Evolutionary conservation across 2,329 filamentous ascomycete genomes (phyloP).

Genomic region (Colletotrichum magnum): DNA sequence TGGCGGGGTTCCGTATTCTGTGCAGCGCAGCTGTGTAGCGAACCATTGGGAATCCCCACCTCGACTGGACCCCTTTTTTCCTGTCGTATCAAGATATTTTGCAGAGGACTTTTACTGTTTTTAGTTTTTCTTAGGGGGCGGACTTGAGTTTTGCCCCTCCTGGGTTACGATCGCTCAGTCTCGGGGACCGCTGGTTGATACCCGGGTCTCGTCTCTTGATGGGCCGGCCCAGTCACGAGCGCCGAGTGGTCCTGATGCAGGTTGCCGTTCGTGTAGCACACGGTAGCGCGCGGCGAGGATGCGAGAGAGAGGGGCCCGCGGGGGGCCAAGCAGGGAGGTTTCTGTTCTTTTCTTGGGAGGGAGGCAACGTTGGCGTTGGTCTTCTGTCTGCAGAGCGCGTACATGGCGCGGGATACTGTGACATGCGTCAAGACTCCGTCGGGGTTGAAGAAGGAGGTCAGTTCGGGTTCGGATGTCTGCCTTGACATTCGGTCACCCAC

Average conservation of each 20-base stretch:
- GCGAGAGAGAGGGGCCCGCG: too few species aligned
- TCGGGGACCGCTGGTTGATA: slow-evolving; percentile 17
- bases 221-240: neutral
- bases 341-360: slow-evolving; percentile 4
- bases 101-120: neutral
- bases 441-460: neutral
- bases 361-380: neutral
- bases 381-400: neutral
- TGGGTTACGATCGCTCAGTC: neutral
- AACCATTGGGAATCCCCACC: slow-evolving; percentile 5
- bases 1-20: slow-evolving; percentile 6
- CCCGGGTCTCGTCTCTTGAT: neutral
- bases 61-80: slow-evolving; percentile 7
- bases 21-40: neutral
- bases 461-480: neutral
- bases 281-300: neutral
- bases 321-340: neutral
- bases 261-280: slow-evolving; percentile 16
- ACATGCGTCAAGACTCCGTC: neutral
- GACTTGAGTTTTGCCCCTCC: neutral
- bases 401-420: too few species aligned
- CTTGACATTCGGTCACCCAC: slow-evolving; percentile 16
- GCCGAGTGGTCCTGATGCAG: slow-evolving; percentile 1
- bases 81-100: neutral
- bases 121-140: neutral